Evolutionary conservation across 768 basidiomycete genomes (phyloP).

Genomic region (Rhizopogon sp.): DNA sequence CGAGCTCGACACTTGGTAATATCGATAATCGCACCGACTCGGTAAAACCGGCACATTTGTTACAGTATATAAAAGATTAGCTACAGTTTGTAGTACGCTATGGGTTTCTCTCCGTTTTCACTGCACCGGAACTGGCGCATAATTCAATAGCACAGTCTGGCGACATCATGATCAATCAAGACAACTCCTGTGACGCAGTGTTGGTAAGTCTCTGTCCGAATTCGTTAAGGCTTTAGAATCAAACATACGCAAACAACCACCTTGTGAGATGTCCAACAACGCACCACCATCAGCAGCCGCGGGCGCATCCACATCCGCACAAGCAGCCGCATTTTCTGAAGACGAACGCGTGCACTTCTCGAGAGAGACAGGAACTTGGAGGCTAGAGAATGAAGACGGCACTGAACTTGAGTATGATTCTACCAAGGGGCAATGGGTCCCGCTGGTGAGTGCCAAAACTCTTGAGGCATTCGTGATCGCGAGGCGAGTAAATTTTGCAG

Average conservation of each 20-base stretch:
- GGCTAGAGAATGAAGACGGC: conserved; percentile 85
- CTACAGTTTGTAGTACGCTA: no score
- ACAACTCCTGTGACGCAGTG: no score
- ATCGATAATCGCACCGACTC: no score
- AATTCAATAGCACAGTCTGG: no score
- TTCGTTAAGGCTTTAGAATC: conserved; percentile 10
- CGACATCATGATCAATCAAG: no score
- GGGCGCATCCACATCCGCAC: conserved; percentile 49
- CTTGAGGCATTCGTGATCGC: not conserved
- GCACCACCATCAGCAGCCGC: conserved; percentile 46
- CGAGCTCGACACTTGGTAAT: no score
- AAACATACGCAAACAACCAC: conserved; percentile 37
- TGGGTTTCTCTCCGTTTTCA: no score
- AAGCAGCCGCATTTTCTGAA: conserved; percentile 66
- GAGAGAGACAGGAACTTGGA: conserved; percentile 72
- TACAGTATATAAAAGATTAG: no score
- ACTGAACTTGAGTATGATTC: conserved; percentile 88
- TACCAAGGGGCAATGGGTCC: conserved; percentile 73
- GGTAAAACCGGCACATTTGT: no score
- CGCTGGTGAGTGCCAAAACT: conserved; percentile 54
- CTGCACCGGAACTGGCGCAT: no score
- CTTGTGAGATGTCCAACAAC: conserved; percentile 19
- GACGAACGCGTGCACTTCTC: conserved; percentile 85
- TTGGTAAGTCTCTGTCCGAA: not conserved
- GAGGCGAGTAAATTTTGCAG: conserved; percentile 33